Conservation (phyloP, 2,329 filamentous ascomycete genomes). For the Alternaria burnsii region DNA sequence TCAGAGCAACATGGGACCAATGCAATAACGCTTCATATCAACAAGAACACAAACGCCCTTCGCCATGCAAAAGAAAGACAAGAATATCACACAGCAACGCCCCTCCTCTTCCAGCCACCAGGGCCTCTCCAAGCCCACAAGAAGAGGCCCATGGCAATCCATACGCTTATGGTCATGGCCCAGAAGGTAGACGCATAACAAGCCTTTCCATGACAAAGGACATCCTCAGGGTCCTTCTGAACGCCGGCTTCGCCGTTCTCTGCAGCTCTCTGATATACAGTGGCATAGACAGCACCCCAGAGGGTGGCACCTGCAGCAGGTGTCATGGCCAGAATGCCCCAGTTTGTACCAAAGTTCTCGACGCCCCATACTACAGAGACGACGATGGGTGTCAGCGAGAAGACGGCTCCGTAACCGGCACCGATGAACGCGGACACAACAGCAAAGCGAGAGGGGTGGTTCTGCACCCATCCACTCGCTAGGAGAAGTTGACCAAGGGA, state of each 20-base stretch:
- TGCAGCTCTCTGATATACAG: slow-evolving; percentile 76
- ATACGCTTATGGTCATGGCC: slow-evolving; percentile 83
- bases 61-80: slow-evolving; percentile 10
- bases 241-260: slow-evolving; percentile 47
- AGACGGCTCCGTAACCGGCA: slow-evolving; percentile 90
- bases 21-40: slow-evolving; percentile 6
- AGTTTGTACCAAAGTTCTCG: slow-evolving; percentile 98
- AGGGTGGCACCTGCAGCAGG: slow-evolving; percentile 87
- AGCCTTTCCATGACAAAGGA: slow-evolving; percentile 79
- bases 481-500: slow-evolving; percentile 81
- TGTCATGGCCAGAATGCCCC: slow-evolving; percentile 92
- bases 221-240: slow-evolving; percentile 51
- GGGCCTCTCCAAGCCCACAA: slow-evolving; percentile 82
- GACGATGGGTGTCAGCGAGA: slow-evolving; percentile 88
- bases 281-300: slow-evolving; percentile 90
- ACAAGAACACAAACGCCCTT: slow-evolving; percentile 5
- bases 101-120: slow-evolving; percentile 77
- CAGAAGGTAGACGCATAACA: slow-evolving; percentile 88
- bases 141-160: slow-evolving; percentile 77
- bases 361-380: slow-evolving; percentile 98
- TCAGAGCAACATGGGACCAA: not conserved
- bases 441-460: slow-evolving; percentile 82
- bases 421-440: slow-evolving; percentile 84
- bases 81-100: slow-evolving; percentile 68
- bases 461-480: slow-evolving; percentile 77